Percentiles rank a stretch among this genome's conserved stretches.
Evolutionary conservation across 2,329 filamentous ascomycete species (phyloP).

Genomic region (Epichloe typhina): DNA sequence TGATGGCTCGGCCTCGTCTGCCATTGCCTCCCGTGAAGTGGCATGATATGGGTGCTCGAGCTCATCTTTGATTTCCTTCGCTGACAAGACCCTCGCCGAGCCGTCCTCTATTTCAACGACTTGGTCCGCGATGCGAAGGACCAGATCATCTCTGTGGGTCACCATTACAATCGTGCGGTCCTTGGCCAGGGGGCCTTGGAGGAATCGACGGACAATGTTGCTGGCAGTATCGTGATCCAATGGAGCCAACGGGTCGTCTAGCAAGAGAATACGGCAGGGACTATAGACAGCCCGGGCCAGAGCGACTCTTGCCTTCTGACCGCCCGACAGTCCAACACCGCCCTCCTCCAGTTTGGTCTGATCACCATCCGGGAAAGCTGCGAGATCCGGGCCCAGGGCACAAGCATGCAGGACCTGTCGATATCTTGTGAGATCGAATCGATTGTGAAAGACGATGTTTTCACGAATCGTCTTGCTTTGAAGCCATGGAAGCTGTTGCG

Average conservation of each 20-base stretch:
- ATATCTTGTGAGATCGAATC: slow-evolving; percentile 42
- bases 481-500: slow-evolving; percentile 50
- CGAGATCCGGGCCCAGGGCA: slow-evolving; percentile 41
- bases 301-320: slow-evolving; percentile 49
- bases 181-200: slow-evolving; percentile 46
- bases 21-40: slow-evolving; percentile 1
- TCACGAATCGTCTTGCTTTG: slow-evolving; percentile 53
- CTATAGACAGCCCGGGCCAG: slow-evolving; percentile 51
- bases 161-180: slow-evolving; percentile 64
- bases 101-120: slow-evolving; percentile 57
- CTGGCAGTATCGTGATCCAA: slow-evolving; percentile 49
- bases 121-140: slow-evolving; percentile 58
- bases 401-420: slow-evolving; percentile 47
- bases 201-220: slow-evolving; percentile 46
- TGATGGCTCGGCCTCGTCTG: slow-evolving; percentile 12
- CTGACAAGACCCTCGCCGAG: slow-evolving; percentile 34
- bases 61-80: slow-evolving; percentile 29
- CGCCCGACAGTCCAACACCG: slow-evolving; percentile 49
- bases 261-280: slow-evolving; percentile 39
- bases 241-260: slow-evolving; percentile 51
- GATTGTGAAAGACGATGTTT: slow-evolving; percentile 50
- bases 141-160: slow-evolving; percentile 68
- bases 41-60: slow-evolving; percentile 25
- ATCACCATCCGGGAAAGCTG: slow-evolving; percentile 43
- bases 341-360: slow-evolving; percentile 47